Base-by-base conservation (phyloP, 148 eudicot species). In the Rhododendron henanense region DNA sequence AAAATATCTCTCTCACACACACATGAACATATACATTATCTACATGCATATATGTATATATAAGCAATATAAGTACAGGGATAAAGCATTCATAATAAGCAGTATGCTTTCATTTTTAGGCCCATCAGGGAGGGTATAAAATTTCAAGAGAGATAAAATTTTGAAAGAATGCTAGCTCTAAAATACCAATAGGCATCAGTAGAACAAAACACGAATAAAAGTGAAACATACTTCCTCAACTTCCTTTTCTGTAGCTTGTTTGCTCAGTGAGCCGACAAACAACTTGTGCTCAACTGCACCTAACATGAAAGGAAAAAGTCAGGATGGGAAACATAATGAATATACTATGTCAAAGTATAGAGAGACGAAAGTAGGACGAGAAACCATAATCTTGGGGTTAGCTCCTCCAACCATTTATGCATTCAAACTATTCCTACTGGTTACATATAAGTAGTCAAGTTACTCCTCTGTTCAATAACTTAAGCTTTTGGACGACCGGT, bases 271-370 rank as follows among this genome's bases (percentile, higher is more conserved):
- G 19, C 98, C 98, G 55, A 97, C 98, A 91, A 95, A 97, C 85
- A 97, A 88, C 93, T 97, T 97, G 92, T 87, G 94, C 88, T 97
- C 99, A 85, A 93, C 94, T 88, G 98, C 94, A 87, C 96, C 95
- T 93, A 88, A 86, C 81, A 92, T 31, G 33, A 37, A 82, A 78
- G 19, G 18, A 80, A 57, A 33, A 44, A n/a, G 74, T 45, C 23
- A 63, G 45, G 19, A 48, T 28, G 48, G 45, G 39, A 76, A 48
- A 84, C 76, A 71, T 31, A 71, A 15, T 71, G 14, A 71, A 71
- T 11, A 31, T 31, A 67, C 33, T 4, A 31, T 31, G 41, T 71
- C 39, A 71, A 71, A 31, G 37, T 31, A 71, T 5, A 31, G 37
- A 67, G 75, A 69, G 75, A 69, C 4, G 75, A 69, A 28, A 69